Evolutionary conservation across 345 rosid genomes (phyloP).

Genomic region (Mercurialis annua): DNA sequence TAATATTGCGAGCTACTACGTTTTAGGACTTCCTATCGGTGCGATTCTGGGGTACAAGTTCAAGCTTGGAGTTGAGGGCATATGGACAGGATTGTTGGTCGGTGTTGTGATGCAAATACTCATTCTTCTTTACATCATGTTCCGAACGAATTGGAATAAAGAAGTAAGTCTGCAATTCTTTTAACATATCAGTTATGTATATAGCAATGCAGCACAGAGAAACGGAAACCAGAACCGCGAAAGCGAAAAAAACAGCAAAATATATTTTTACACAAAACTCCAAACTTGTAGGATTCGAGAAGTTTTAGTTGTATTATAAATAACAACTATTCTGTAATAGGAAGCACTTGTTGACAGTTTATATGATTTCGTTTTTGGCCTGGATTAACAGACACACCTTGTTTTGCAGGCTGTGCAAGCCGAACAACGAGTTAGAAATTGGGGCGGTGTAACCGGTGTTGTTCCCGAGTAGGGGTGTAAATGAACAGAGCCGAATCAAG

Average conservation of each 20-base stretch:
- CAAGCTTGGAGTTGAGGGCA: constrained; percentile 54
- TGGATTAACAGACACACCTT: constrained; percentile 1
- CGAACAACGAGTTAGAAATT: constrained; percentile 32
- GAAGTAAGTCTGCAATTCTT: constrained; percentile 32
- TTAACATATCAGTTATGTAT: background rate
- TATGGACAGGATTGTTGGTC: constrained; percentile 56
- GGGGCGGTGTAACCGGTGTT: too few relatives aligned
- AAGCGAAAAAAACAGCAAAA: background rate
- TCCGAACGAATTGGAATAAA: constrained; percentile 41
- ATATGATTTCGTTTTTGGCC: background rate
- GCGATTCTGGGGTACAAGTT: constrained; percentile 75
- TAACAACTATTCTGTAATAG: background rate
- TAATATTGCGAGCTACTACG: constrained; percentile 77
- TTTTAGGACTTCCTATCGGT: constrained; percentile 84
- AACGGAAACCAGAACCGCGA: background rate
- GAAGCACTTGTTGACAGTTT: background rate
- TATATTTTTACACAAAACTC: background rate
- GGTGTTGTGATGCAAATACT: constrained; percentile 41
- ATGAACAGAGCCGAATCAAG: too few relatives aligned
- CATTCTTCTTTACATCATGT: constrained; percentile 31
- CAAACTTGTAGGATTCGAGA: too few relatives aligned
- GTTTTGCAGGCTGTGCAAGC: constrained; percentile 38
- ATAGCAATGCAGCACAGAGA: too few relatives aligned
- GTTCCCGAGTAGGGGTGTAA: too few relatives aligned
- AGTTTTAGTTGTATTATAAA: too few relatives aligned